Evolutionary conservation across 2,329 filamentous ascomycete species (phyloP).

Genomic region (Stemphylium vesicarium): DNA sequence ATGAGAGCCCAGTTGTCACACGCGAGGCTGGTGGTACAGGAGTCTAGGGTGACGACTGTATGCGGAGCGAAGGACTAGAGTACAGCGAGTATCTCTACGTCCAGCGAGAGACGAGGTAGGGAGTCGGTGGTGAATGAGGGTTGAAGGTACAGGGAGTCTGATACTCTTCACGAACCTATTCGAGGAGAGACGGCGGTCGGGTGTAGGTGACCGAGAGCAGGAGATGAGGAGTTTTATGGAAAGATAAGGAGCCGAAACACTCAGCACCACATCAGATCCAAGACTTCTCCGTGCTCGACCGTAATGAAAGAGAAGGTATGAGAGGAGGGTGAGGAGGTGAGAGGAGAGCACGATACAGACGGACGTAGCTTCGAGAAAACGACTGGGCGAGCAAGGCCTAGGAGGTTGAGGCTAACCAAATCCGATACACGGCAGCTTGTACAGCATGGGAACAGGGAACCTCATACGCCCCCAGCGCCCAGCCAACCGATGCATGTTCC

Average conservation of each 20-base stretch:
- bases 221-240: conserved; percentile 46
- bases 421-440: conserved; percentile 27
- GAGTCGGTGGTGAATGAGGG: conserved; percentile 27
- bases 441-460: conserved; percentile 42
- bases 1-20: conserved; percentile 21
- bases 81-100: conserved; percentile 40
- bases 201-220: conserved; percentile 44
- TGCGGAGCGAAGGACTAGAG: conserved; percentile 50
- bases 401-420: conserved; percentile 34
- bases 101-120: conserved; percentile 35
- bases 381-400: conserved; percentile 42
- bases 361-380: conserved; percentile 45
- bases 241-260: conserved; percentile 37
- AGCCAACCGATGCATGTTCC: conserved; percentile 21
- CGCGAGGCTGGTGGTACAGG: conserved; percentile 38
- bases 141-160: conserved; percentile 38
- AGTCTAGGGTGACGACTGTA: conserved; percentile 40
- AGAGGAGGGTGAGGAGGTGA: conserved; percentile 36
- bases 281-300: conserved; percentile 47
- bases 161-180: conserved; percentile 44
- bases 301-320: conserved; percentile 40
- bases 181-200: conserved; percentile 46
- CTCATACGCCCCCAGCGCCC: conserved; percentile 20
- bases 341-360: conserved; percentile 40
- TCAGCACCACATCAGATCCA: conserved; percentile 50